phyloP scores from a whole-genome alignment of 2,329 filamentous ascomycete species.

The Fusarium falciforme region DNA sequence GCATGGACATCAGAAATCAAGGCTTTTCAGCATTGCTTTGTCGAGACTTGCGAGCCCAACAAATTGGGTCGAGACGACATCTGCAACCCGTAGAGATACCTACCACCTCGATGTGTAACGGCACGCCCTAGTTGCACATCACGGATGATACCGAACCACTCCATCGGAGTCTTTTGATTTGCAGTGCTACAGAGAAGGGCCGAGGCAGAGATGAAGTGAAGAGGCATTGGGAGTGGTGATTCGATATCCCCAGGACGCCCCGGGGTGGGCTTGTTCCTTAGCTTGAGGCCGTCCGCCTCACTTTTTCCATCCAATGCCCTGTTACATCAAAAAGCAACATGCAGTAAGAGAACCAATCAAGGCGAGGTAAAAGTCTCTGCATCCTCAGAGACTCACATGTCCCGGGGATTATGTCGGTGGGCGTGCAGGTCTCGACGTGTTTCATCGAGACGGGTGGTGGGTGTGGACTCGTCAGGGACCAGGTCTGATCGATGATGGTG shows the following conservation, averaged over 20 bases:
- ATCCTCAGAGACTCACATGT: constrained; percentile 6
- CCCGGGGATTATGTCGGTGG: not conserved
- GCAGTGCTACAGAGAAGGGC: not conserved
- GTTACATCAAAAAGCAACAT: not conserved
- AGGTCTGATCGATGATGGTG: constrained; percentile 3
- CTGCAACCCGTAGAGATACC: not conserved
- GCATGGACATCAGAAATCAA: not conserved
- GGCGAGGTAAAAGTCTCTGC: not conserved
- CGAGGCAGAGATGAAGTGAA: not conserved
- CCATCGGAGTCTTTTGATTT: not conserved
- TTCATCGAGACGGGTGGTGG: constrained; percentile 6
- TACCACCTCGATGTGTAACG: not conserved
- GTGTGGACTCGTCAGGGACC: constrained; percentile 14
- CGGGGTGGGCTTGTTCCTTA: constrained; percentile 1
- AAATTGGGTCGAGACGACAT: constrained; percentile 17
- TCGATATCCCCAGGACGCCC: not conserved
- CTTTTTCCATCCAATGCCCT: constrained; percentile 15
- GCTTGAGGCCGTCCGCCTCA: constrained; percentile 26
- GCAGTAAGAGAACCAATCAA: constrained; percentile 11
- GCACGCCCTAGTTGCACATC: not conserved
- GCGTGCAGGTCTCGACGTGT: constrained; percentile 1
- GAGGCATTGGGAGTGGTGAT: constrained; percentile 5
- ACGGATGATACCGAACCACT: not conserved
- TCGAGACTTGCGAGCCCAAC: constrained; percentile 4
- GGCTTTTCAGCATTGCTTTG: not conserved